Evolutionary conservation across 176 grass and related monocot species (phyloP).

Genomic region (Ananas comosus): DNA sequence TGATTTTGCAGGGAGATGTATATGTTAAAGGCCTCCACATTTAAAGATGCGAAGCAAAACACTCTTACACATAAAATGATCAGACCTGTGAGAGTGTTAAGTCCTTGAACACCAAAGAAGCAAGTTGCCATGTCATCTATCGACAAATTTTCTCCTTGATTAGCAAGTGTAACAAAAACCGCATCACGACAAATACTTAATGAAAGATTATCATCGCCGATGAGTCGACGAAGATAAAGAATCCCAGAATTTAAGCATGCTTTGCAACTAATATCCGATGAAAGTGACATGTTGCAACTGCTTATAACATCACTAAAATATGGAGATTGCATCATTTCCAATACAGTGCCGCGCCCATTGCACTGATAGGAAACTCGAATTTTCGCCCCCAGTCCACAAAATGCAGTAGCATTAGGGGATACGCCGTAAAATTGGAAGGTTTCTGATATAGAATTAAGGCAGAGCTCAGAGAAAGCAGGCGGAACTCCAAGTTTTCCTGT

Average conservation of each 20-base stretch:
- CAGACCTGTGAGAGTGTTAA: constrained; percentile 59
- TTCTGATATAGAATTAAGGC: constrained; percentile 51
- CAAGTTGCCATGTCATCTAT: constrained; percentile 60
- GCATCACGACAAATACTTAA: constrained; percentile 82
- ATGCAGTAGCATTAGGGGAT: constrained; percentile 34
- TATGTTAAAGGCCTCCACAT: not conserved
- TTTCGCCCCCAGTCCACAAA: constrained; percentile 81
- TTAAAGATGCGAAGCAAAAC: constrained; percentile 1
- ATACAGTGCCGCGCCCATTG: constrained; percentile 54
- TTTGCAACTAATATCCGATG: constrained; percentile 81
- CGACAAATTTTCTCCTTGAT: constrained; percentile 51
- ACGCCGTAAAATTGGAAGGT: constrained; percentile 64
- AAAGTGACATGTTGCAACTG: constrained; percentile 77
- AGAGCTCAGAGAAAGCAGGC: constrained; percentile 62
- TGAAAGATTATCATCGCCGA: constrained; percentile 74
- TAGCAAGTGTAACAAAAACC: constrained; percentile 73
- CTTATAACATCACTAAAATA: constrained; percentile 68
- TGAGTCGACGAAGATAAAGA: constrained; percentile 61
- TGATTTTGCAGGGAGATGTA: no score
- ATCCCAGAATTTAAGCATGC: constrained; percentile 91
- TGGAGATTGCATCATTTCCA: constrained; percentile 96
- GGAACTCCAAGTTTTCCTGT: constrained; percentile 84
- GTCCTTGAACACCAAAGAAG: constrained; percentile 91
- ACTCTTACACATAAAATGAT: constrained; percentile 2
- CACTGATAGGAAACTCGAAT: constrained; percentile 92